Percentiles rank a stretch among this genome's conserved stretches.
phyloP scores from a whole-genome alignment of 1,139 yeast genomes.

The Suhomyces wounanorum region DNA sequence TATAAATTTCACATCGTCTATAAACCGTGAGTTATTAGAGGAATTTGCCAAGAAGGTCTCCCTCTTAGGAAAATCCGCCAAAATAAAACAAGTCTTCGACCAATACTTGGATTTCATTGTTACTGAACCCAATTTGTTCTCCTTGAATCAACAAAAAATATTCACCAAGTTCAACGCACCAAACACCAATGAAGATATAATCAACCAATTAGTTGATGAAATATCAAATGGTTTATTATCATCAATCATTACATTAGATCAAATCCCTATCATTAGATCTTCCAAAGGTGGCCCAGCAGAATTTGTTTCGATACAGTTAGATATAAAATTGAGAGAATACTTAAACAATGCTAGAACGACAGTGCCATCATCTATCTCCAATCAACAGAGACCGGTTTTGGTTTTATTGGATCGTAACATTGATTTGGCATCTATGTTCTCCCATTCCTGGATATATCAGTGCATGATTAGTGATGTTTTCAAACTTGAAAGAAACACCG shows the following conservation, averaged over 20 bases:
- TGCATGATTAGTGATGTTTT: slow-evolving; percentile 95
- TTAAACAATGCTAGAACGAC: slow-evolving; percentile 62
- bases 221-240: slow-evolving; percentile 83
- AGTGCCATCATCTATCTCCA: slow-evolving; percentile 23
- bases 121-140: slow-evolving; percentile 88
- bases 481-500: slow-evolving; percentile 74
- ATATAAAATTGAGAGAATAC: slow-evolving; percentile 79
- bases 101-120: slow-evolving; percentile 91
- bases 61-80: slow-evolving; percentile 62
- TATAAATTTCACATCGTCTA: slow-evolving; percentile 81
- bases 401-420: slow-evolving; percentile 83
- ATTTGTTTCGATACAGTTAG: slow-evolving; percentile 84
- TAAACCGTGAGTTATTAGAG: slow-evolving; percentile 78
- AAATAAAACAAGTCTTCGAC: slow-evolving; percentile 86
- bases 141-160: slow-evolving; percentile 66
- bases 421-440: slow-evolving; percentile 90
- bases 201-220: slow-evolving; percentile 64
- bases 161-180: slow-evolving; percentile 75
- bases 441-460: slow-evolving; percentile 97
- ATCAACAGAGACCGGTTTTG: slow-evolving; percentile 67
- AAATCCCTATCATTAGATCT: slow-evolving; percentile 87
- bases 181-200: slow-evolving; percentile 68
- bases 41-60: slow-evolving; percentile 87
- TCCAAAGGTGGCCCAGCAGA: slow-evolving; percentile 96
- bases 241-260: slow-evolving; percentile 71